Conservation (phyloP, 176 grass and related monocot genomes). For the Dactylis glomerata region DNA sequence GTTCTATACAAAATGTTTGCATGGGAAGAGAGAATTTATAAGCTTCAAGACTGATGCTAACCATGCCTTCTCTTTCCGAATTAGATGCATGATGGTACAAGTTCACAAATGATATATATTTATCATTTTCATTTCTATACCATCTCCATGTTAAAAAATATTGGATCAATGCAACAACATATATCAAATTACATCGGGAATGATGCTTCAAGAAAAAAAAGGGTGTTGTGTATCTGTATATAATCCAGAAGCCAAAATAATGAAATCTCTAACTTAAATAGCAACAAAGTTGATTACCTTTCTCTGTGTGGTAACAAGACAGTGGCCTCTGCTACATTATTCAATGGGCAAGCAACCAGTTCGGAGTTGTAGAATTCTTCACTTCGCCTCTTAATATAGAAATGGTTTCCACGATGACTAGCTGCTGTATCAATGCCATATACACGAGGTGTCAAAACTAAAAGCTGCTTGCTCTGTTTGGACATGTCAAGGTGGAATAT, state of each 20-base stretch:
- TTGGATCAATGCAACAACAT: neutral
- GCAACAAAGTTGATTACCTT: slow-evolving; percentile 45
- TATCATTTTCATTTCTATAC: neutral
- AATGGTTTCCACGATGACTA: slow-evolving; percentile 78
- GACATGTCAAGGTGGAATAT: slow-evolving; percentile 67
- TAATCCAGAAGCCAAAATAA: slow-evolving; percentile 17
- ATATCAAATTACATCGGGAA: slow-evolving; percentile 11
- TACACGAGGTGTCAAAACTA: slow-evolving; percentile 60
- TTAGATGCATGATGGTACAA: slow-evolving; percentile 16
- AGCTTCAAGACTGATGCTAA: neutral
- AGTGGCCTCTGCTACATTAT: slow-evolving; percentile 71
- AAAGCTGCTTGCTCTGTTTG: slow-evolving; percentile 58
- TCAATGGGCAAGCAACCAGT: slow-evolving; percentile 71
- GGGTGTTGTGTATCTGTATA: neutral
- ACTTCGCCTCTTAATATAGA: slow-evolving; percentile 83
- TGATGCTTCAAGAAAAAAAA: neutral
- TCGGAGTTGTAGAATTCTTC: slow-evolving; percentile 91
- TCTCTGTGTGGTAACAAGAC: slow-evolving; percentile 90
- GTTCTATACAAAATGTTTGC: neutral
- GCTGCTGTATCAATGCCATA: slow-evolving; percentile 82
- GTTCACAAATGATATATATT: neutral
- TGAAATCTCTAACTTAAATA: neutral
- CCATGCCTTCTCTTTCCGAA: neutral
- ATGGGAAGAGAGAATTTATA: neutral
- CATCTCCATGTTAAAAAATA: neutral